Base-by-base conservation (phyloP, 306 rosid species). In the Astragalus glycyphyllos region DNA sequence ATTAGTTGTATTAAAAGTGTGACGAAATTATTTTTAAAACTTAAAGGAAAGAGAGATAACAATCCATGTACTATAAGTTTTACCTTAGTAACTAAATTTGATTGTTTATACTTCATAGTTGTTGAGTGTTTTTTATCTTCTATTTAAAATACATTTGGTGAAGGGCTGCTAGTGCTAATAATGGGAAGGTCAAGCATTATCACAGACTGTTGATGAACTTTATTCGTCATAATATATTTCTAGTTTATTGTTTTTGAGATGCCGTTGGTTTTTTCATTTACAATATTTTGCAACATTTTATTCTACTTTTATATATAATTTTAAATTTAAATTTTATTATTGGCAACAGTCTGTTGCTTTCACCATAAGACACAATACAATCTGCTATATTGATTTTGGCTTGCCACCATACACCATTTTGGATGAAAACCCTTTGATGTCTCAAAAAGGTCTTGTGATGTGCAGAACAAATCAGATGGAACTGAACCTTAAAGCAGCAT, bases 401-500 rank as follows among this genome's bases (percentile, higher is more conserved):
- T 60, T 60, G 42, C 32, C 5, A 1, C 45, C 67, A 60, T 16
- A 32, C 20, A 58, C 62, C 15, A 56, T 31, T 56, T 58, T n/a
- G 5, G 15, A 20, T 49, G 34, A 2, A 76, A 56, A 37, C 12
- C 8, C 53, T 41, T 40, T 55, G 71, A 38, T 56, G 49, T 8
- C 45, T 60, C 50, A 16, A 53, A 38, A 41, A 5, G 26, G 58
- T 40, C 3, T 44, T 13, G 49, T 12, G 49, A 34, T 41, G 34
- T 63, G 54, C 61, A 54, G 14, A 64, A 64, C 35, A 61, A 53
- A 68, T 51, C 17, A 34, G 13, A 73, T 23, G 32, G 12, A n/a
- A 58, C 20, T 68, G 26, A 67, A 53, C 66, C 35, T 13, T 11
- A 59, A 40, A 67, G 58, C n/a, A 67, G 58, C 54, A 37, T 65